Conservation (phyloP, 2,329 filamentous ascomycete genomes). For the Calonectria fujianensis region DNA sequence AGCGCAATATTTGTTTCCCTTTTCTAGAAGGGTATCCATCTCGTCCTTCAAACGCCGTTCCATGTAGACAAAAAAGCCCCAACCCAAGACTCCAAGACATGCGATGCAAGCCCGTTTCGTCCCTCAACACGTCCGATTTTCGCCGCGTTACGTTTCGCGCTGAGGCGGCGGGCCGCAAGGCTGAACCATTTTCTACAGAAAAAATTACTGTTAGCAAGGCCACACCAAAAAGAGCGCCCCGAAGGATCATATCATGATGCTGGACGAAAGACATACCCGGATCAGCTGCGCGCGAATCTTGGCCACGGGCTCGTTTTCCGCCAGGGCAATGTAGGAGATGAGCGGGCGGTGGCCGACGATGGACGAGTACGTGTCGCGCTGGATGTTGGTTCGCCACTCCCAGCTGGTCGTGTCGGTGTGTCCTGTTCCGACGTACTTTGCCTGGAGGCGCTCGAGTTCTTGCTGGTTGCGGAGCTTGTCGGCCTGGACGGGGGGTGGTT, state of each 20-base stretch:
- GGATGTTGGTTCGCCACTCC: constrained; percentile 97
- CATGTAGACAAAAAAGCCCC: constrained; percentile 22
- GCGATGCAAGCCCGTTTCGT: constrained; percentile 6
- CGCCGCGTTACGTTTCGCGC: constrained; percentile 67
- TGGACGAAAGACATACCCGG: constrained; percentile 70
- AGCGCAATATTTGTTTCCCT: constrained; percentile 19
- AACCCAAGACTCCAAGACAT: constrained; percentile 34
- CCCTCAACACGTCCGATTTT: neutral
- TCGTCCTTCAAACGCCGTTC: constrained; percentile 50
- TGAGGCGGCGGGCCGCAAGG: constrained; percentile 75
- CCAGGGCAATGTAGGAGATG: constrained; percentile 91
- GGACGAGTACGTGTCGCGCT: constrained; percentile 92
- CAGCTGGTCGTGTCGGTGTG: constrained; percentile 97
- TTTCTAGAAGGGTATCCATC: constrained; percentile 54
- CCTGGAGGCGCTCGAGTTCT: constrained; percentile 96
- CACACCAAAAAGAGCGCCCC: no score
- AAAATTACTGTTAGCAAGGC: constrained; percentile 36
- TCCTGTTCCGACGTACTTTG: constrained; percentile 96
- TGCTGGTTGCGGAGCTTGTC: constrained; percentile 98
- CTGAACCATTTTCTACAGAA: constrained; percentile 79
- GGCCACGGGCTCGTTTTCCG: constrained; percentile 88
- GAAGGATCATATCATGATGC: neutral
- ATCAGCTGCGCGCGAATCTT: constrained; percentile 88
- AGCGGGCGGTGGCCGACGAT: constrained; percentile 93
- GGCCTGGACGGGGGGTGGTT: constrained; percentile 72